Percentiles rank a stretch among this genome's conserved stretches.
phyloP scores from a whole-genome alignment of 2,329 filamentous ascomycete genomes.

The Cladosporium sp. region DNA sequence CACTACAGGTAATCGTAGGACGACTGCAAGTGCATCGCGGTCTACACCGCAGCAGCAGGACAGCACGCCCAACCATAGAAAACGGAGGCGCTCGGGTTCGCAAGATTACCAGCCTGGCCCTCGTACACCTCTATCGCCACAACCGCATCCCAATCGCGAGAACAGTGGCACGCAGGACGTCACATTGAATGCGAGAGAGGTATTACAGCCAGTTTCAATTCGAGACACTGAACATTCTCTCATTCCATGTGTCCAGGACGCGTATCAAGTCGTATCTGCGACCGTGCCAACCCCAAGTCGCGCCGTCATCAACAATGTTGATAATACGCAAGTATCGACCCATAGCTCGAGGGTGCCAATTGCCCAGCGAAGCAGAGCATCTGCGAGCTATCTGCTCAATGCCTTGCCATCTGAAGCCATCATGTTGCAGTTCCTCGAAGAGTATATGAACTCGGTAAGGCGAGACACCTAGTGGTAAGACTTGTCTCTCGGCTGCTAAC shows the following conservation, averaged over 20 bases:
- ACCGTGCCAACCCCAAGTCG: background rate
- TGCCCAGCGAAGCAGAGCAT: background rate
- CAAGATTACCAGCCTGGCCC: background rate
- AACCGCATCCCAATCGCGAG: background rate
- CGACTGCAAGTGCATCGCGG: background rate
- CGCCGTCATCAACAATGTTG: background rate
- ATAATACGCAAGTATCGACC: background rate
- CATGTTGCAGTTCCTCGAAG: slow-evolving; percentile 41
- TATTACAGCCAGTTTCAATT: background rate
- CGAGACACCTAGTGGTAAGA: background rate
- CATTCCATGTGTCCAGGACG: background rate
- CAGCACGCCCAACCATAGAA: background rate
- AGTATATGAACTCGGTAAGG: slow-evolving; percentile 44
- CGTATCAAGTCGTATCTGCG: background rate
- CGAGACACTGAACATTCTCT: background rate
- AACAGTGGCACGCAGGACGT: background rate
- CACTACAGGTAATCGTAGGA: background rate
- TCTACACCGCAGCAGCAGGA: background rate
- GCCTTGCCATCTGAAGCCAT: slow-evolving; percentile 36
- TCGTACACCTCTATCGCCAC: background rate
- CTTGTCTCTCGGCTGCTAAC: background rate
- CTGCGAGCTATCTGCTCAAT: slow-evolving; percentile 29
- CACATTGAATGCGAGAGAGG: background rate
- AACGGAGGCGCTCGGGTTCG: background rate
- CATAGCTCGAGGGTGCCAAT: background rate